phyloP scores from a whole-genome alignment of 345 rosid species.

The Stellera chamaejasme region DNA sequence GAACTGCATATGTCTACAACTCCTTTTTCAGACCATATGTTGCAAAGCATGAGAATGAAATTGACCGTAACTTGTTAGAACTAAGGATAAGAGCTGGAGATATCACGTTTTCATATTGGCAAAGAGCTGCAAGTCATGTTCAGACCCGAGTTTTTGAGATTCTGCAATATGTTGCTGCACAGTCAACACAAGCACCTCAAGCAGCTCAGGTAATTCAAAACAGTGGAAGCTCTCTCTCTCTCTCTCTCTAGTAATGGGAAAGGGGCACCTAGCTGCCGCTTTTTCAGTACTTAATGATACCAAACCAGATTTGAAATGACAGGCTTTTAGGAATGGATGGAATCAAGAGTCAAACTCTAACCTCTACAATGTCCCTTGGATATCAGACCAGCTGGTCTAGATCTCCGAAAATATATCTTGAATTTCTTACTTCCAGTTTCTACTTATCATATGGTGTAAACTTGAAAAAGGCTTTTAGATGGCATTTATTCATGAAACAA shows the following conservation, averaged over 20 bases:
- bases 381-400: background rate
- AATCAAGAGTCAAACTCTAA: background rate
- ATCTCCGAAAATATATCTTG: too few relatives aligned
- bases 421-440: too few relatives aligned
- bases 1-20: slow-evolving; percentile 49
- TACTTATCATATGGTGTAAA: too few relatives aligned
- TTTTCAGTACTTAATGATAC: background rate
- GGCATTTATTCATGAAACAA: too few relatives aligned
- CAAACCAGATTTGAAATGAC: background rate
- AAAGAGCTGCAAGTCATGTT: slow-evolving; percentile 49
- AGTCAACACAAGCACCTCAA: slow-evolving; percentile 28
- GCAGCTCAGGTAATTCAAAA: slow-evolving; percentile 33
- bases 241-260: background rate
- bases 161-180: slow-evolving; percentile 45
- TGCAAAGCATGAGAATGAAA: slow-evolving; percentile 54
- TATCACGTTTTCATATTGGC: slow-evolving; percentile 38
- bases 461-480: too few relatives aligned
- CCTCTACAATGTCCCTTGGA: background rate
- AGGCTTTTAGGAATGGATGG: background rate
- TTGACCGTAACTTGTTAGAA: slow-evolving; percentile 51
- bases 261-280: background rate
- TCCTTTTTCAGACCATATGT: slow-evolving; percentile 40
- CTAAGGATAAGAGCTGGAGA: slow-evolving; percentile 45
- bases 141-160: slow-evolving; percentile 44
- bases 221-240: background rate